Conservation (phyloP, 768 basidiomycete species). For the Auriscalpium orientale region DNA sequence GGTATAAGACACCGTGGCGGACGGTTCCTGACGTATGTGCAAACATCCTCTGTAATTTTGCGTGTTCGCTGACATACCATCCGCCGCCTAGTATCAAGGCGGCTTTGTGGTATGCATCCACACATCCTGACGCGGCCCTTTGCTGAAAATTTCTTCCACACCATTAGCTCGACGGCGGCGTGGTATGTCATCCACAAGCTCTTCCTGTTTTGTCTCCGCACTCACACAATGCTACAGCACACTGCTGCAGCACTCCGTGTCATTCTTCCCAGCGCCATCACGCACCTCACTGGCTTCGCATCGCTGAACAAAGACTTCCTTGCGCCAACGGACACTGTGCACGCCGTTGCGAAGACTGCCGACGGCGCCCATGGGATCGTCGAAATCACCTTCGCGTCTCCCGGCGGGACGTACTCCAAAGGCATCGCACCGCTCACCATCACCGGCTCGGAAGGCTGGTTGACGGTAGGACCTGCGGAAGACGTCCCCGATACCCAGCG, state of each 20-base stretch:
- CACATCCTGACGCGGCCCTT: not conserved
- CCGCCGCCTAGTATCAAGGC: conserved; percentile 52
- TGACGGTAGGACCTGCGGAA: conserved; percentile 30
- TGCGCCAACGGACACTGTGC: conserved; percentile 74
- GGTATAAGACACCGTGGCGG: conserved; percentile 80
- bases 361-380: conserved; percentile 53
- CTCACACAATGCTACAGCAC: conserved; percentile 36
- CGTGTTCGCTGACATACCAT: not conserved
- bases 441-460: conserved; percentile 57
- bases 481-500: conserved; percentile 19
- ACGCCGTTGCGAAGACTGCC: conserved; percentile 37
- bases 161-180: conserved; percentile 67
- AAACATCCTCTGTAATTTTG: not conserved
- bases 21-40: conserved; percentile 67
- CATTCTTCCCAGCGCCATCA: conserved; percentile 45
- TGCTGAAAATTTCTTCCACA: conserved; percentile 2
- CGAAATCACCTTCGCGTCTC: conserved; percentile 57
- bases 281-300: conserved; percentile 54
- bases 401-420: conserved; percentile 30
- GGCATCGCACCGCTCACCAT: conserved; percentile 35
- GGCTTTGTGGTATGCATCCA: conserved; percentile 57
- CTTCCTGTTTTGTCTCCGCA: not conserved
- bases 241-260: conserved; percentile 55
- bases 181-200: conserved; percentile 39
- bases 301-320: conserved; percentile 67